Base-by-base conservation (phyloP, 148 eudicot species). In the Silene uniflora region DNA sequence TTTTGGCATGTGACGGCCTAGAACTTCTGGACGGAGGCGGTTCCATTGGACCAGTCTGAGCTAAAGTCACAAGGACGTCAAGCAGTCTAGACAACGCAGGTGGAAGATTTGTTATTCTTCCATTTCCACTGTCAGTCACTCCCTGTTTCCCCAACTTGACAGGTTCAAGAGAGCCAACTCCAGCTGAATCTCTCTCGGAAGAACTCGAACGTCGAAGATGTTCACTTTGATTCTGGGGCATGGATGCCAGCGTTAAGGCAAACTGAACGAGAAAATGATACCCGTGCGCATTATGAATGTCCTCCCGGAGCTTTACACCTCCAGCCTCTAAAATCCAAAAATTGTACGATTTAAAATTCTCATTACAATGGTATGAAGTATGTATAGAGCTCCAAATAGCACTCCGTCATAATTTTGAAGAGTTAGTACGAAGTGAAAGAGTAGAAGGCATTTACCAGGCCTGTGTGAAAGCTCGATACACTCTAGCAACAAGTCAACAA, bases 241-340 rank as follows among this genome's bases (percentile, higher is more conserved):
- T 59, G 17, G 86, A 75, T 65, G 86, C 85, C 78, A 96, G 89
- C 76, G 88, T 83, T 76, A 96, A 82, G n/a, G 99, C 99, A 87
- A 92, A 96, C 85, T 91, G 99, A 64, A 96, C 95, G 72, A 96
- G 88, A 81, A 89, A 96, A 42, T 96, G 99, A 81, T 92, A 91
- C 42, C 99, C 99, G 79, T 96, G 99, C 27, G 99, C 99, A 86
- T 96, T 96, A 75, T 86, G 99, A 78, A 92, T 89, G 81, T 96
- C 99, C 89, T 96, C 99, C 85, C 99, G 86, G 23, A 96, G 94
- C 82, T 89, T 86, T 79, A 88, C 83, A 70, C 92, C 98, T 80
- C 91, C 94, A 89, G 99, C 91, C 83, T 91, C 99, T 96, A 77
- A 78, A 81, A 76, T 61, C 49, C 65, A 79, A 82, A 39, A 82